Base-by-base conservation (phyloP, 129 eudicot genomes). In the Pittosporum tobira region DNA sequence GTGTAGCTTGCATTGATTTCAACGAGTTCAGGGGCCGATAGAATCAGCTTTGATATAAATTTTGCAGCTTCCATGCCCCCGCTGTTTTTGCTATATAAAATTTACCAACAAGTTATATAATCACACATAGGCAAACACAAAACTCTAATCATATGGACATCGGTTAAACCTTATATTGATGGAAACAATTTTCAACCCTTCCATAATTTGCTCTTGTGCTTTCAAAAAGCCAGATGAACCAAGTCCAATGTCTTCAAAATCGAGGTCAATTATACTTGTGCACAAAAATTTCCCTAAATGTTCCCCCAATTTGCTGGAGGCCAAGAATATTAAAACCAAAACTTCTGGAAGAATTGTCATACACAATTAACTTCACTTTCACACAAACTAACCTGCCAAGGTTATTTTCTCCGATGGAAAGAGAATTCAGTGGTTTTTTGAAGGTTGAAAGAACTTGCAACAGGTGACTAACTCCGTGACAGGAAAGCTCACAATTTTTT, bases 161-260 rank as follows among this genome's bases (percentile, higher is more conserved):
- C 7, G 50, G 6, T 44, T 46, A 53, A 50, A 90, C 98, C 95
- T 90, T 65, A 90, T 83, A 63, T 90, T 67, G 26, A 90, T 72
- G 63, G 34, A 63, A 22, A 64, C 68, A 37, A 90, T 75, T 28
- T 69, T 66, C 73, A 80, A 6, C 13, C 74, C 66, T 69, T 28
- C 49, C 14, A 26, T 54, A 16, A 86, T 75, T 73, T 66, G 74
- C 30, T 66, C 34, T 46, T 28, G 71, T 58, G 83, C 83, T 48
- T 59, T 61, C 25, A 70, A 49, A 67, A 90, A 90, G 56, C 98
- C 95, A 67, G 64, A 59, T 65, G 82, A 57, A 59, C 82, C 84
- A 27, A 90, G 80, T 64, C 81, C 87, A 42, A 80, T 67, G 56
- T 75, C 81, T 57, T 75, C 77, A 61, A 86, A 23, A 57, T 85